A percentile compares a stretch with the other conserved stretches of the same genome.
Evolutionary conservation across 2,329 filamentous ascomycete genomes (phyloP).

Genomic region (Exophiala oligosperma): DNA sequence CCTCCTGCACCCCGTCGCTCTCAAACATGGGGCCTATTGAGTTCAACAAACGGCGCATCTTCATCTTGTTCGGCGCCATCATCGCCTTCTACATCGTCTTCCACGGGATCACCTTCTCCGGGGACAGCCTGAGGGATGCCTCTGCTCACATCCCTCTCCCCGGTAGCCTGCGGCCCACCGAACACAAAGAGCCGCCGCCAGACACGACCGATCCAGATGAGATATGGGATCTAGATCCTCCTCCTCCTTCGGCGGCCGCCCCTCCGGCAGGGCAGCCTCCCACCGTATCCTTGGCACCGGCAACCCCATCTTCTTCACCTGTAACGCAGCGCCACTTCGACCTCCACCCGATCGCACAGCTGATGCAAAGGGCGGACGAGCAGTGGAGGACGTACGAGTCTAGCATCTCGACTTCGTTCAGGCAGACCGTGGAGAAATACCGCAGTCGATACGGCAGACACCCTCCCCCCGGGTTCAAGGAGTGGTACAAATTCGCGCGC

Average conservation of each 20-base stretch:
- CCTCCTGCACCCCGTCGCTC: neutral
- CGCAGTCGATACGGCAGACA: constrained; percentile 39
- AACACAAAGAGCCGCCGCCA: constrained; percentile 10
- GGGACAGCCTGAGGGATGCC: constrained; percentile 8
- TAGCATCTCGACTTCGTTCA: constrained; percentile 38
- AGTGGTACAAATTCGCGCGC: constrained; percentile 43
- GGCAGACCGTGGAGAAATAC: constrained; percentile 41
- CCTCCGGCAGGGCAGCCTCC: neutral
- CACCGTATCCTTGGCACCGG: neutral
- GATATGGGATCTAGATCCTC: constrained; percentile 18
- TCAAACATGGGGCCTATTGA: constrained; percentile 28
- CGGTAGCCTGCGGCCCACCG: constrained; percentile 11
- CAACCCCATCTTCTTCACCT: constrained; percentile 4
- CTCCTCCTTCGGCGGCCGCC: neutral
- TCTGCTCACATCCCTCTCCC: constrained; percentile 20
- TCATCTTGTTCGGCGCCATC: constrained; percentile 25
- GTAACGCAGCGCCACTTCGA: constrained; percentile 22
- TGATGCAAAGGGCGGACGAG: constrained; percentile 39
- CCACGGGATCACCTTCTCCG: constrained; percentile 19
- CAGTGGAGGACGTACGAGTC: constrained; percentile 35
- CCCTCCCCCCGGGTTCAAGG: constrained; percentile 41
- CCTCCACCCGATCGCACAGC: constrained; percentile 34
- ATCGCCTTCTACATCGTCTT: constrained; percentile 28
- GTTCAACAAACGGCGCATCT: constrained; percentile 29
- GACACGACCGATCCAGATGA: constrained; percentile 14